Percentiles rank a stretch among this genome's conserved stretches.
These are phyloP conservation scores for Hypoxylon sp. DNA, from an alignment of 2,329 filamentous ascomycete genomes.

Conservation along the genomic window DNA sequence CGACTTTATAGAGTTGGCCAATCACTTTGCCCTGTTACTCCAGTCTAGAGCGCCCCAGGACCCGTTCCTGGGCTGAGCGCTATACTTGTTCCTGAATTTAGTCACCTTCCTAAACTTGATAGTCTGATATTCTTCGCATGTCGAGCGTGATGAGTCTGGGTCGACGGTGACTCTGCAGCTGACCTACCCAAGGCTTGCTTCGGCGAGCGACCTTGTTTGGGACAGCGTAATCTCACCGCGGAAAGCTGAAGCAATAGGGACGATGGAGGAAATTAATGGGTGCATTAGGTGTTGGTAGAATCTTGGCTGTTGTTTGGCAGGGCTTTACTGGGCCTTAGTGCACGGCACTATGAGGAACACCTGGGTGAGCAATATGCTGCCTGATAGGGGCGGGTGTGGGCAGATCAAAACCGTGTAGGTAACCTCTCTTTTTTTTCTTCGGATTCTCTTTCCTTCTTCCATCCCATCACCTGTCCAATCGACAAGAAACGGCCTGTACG, in stretches of 20 bases:
- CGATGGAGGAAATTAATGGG: conserved; percentile 5
- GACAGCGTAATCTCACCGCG: conserved; percentile 15
- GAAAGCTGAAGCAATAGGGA: conserved; percentile 26
- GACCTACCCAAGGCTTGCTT: conserved; percentile 15
- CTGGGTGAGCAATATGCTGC: conserved; percentile 1
- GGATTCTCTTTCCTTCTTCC: conserved; percentile 20
- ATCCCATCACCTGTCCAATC: conserved; percentile 28
- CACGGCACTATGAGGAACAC: conserved; percentile 13
- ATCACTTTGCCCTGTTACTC: conserved; percentile 12
- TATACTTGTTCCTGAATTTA: conserved; percentile 43
- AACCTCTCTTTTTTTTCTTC: conserved; percentile 10
- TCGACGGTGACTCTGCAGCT: conserved; percentile 12
- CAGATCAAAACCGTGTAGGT: conserved; percentile 9
- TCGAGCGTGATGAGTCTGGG: conserved; percentile 11
- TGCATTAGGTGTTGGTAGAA: conserved; percentile 2
- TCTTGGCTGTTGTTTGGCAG: conserved; percentile 22
- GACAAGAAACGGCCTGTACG: conserved; percentile 43
- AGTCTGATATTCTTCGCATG: conserved; percentile 10
- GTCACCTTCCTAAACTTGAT: conserved; percentile 29
- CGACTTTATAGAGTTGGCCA: conserved; percentile 14
- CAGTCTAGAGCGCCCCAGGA: conserved; percentile 7
- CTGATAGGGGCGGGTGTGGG: conserved; percentile 10
- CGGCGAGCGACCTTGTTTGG: conserved; percentile 26
- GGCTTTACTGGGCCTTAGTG: conserved; percentile 14
- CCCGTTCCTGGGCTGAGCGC: conserved; percentile 29